phyloP scores from a whole-genome alignment of 2,329 filamentous ascomycete species.

The Cyphellophora attinorum region DNA sequence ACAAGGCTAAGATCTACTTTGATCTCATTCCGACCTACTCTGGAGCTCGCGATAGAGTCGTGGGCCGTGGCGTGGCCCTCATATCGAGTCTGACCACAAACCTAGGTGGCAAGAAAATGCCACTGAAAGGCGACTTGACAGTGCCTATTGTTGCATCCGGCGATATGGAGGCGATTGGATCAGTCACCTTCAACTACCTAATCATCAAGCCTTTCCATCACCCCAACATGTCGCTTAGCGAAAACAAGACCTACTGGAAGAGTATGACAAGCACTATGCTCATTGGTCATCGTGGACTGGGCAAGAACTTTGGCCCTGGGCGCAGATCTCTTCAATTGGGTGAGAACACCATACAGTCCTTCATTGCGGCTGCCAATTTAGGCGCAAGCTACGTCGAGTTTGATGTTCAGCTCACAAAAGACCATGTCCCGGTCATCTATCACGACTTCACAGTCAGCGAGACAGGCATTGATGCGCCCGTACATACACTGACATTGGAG shows the following conservation, averaged over 20 bases:
- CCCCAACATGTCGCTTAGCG: constrained; percentile 84
- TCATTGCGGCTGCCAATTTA: constrained; percentile 89
- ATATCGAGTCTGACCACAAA: constrained; percentile 76
- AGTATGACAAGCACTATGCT: constrained; percentile 82
- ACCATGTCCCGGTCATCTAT: constrained; percentile 95
- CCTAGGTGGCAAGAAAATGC: constrained; percentile 78
- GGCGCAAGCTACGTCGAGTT: constrained; percentile 66
- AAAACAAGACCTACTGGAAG: constrained; percentile 93
- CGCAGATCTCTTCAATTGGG: constrained; percentile 86
- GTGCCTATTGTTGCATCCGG: constrained; percentile 80
- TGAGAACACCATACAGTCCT: constrained; percentile 91
- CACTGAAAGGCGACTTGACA: constrained; percentile 81
- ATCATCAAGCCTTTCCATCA: constrained; percentile 91
- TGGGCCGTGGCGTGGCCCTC: constrained; percentile 81
- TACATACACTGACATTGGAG: constrained; percentile 88
- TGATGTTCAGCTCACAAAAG: constrained; percentile 97
- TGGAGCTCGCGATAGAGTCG: constrained; percentile 66
- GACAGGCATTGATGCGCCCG: constrained; percentile 91
- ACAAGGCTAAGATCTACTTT: constrained; percentile 81
- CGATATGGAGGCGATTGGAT: constrained; percentile 80
- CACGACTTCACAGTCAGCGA: constrained; percentile 97
- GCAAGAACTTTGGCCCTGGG: constrained; percentile 72
- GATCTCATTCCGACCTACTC: constrained; percentile 95
- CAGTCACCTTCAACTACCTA: constrained; percentile 93
- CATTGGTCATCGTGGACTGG: constrained; percentile 64